Evolutionary conservation across 2,329 filamentous ascomycete genomes (phyloP), one percentile per base, ranked within the genome.

Genomic region (Zasmidium angulare): DNA sequence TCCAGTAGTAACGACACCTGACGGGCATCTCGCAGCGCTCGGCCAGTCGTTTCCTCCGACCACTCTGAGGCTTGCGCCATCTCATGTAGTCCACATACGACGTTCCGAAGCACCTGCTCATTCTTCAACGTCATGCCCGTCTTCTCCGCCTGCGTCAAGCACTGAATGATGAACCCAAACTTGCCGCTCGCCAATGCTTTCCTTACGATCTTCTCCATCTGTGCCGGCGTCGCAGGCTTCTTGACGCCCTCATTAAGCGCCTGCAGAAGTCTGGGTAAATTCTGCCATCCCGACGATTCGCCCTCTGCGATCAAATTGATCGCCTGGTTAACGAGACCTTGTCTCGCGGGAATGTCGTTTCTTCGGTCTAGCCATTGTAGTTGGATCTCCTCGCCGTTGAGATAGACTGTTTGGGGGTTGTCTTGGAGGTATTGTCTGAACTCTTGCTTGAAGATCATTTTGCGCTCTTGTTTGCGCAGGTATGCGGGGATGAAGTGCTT

Each of bases 401-500:
- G 63, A 1, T 72, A 73, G 43, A 77, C 74, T 29, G 76, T 74
- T 40, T 77, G 71, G 29, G 78, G 77, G 56, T 79, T 74, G 58
- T 74, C 74, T 51, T 75, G 70, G 36, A 82, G 75, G 43, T 73
- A 72, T 48, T 76, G 68, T n/a, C 70, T 69, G 69, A 77, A 71
- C 36, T 76, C 74, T 19, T 71, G 60, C 49, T 69, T 67, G 71
- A 75, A 80, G 63, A 81, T 75, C 26, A 81, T 74, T 59, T 73
- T 69, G 26, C 71, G 66, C 63, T 81, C 77, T 43, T 72, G 70
- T 17, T 66, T 62, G 58, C 71, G 74, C 54, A 82, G 74, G 66
- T 79, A 76, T 49, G 68, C 66, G 12, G 79, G 79, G 21, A 81
- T 72, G 59, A 81, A 74, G 64, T 81, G 67, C 53, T 77, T 76